Evolutionary conservation across 805 yeast species (phyloP), one percentile per base, ranked within the genome.

Genomic region (Sungouiella thailandica): DNA sequence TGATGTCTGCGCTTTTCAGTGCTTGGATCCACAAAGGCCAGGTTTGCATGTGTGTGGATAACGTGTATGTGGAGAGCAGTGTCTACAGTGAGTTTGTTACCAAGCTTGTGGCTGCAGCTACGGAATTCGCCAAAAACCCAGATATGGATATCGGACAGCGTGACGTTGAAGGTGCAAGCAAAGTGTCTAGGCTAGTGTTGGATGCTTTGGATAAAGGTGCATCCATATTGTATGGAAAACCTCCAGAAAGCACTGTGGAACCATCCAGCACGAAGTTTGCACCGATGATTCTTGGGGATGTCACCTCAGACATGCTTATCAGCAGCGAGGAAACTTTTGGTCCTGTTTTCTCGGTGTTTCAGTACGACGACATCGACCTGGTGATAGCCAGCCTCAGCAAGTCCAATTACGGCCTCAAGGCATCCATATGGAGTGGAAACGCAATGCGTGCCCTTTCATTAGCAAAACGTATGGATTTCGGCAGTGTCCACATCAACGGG

Each of bases 1-100:
- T 60, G 2, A 38, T 43, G 1, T 34, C 34, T 11, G 47, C 53
- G 17, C 26, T 65, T 7, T 55, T 58, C 57, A 49, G 61, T 17
- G 47, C 63, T 7, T 67, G 69, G 70, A 46, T 56, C 31, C 68
- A 70, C 41, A 63, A 58, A 41, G 76, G 74, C 9, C 75, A 70
- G 36, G 58, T 70, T 15, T 71, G 76, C 44, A 70, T 70, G 74
- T 55, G 65, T 33, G 58, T 69, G 1, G 74, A 70, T 31, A 45
- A 50, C 7, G 49, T 65, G 1, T 66, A 40, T 32, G 48, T 70
- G 22, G 61, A 66, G 25, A 66, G 60, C 26, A 18, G 41, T 0
- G 46, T 60, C 2, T 67, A 64, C 34, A 58, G 60, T 4, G 46
- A 57, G 24, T 53, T 58, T 18, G 31, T 53, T 13, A 40, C 29